A percentile compares a stretch with the other conserved stretches of the same genome.
Evolutionary conservation across 1,284 basidiomycete species (phyloP).

Genomic region (Puccinia triticina): DNA sequence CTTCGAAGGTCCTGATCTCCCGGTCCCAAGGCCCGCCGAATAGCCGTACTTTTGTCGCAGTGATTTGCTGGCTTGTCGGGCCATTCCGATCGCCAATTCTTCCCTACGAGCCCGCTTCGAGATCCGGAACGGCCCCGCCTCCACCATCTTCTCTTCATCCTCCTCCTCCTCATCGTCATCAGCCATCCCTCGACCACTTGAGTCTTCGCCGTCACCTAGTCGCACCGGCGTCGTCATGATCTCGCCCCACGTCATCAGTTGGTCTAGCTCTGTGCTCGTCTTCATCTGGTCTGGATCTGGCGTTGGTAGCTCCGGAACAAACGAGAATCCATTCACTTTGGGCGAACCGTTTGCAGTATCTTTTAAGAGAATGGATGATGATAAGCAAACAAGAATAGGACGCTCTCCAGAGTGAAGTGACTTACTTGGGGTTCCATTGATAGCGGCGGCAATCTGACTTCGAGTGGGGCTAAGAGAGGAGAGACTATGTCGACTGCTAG

Average conservation of each 20-base stretch:
- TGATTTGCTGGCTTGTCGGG: constrained; percentile 64
- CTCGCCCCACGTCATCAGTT: constrained; percentile 92
- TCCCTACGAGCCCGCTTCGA: constrained; percentile 66
- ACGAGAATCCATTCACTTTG: constrained; percentile 68
- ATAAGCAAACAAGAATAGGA: constrained; percentile 63
- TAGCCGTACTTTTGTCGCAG: constrained; percentile 58
- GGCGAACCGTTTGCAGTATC: constrained; percentile 59
- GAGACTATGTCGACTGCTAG: constrained; percentile 29
- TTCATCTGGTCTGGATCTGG: constrained; percentile 75
- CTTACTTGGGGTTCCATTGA: constrained; percentile 69
- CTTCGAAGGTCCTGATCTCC: background rate
- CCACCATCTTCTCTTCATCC: constrained; percentile 35
- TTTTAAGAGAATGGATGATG: constrained; percentile 34
- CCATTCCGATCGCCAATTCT: constrained; percentile 74
- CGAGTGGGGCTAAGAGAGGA: constrained; percentile 78
- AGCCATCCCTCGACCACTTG: background rate
- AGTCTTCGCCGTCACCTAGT: constrained; percentile 59
- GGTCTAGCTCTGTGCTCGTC: constrained; percentile 73
- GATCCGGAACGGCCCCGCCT: constrained; percentile 57
- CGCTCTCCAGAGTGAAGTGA: constrained; percentile 50
- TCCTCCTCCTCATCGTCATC: background rate
- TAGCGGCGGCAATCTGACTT: constrained; percentile 83
- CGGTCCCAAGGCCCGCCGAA: background rate
- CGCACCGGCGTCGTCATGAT: constrained; percentile 81
- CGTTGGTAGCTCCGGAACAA: constrained; percentile 81